These are phyloP conservation scores for Saccharum officinarum DNA, from an alignment of 176 grass and related monocot species.

Conservation along the genomic window DNA sequence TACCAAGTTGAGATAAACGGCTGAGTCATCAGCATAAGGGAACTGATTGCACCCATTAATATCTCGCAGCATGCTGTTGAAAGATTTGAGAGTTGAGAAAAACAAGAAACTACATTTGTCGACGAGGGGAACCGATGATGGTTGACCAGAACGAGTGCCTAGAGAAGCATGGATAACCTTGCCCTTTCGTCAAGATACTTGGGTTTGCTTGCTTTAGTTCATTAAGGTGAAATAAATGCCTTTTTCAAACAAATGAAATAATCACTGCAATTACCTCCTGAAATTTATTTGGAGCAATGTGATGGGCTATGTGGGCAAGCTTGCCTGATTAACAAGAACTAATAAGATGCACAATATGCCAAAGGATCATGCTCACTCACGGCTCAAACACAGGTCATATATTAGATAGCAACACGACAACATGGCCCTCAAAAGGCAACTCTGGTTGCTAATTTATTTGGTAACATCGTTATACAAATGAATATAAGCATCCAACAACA, in stretches of 20 bases:
- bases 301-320: background rate
- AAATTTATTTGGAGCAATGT: background rate
- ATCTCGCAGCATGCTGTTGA: background rate
- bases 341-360: background rate
- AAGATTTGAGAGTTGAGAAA: background rate
- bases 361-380: background rate
- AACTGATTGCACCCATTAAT: background rate
- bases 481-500: background rate
- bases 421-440: background rate
- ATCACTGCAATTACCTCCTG: background rate
- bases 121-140: background rate
- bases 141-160: constrained; percentile 12
- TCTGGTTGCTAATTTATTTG: background rate
- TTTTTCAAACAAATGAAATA: background rate
- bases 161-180: background rate
- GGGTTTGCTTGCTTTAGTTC: background rate
- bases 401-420: background rate
- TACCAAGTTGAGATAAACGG: background rate
- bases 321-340: background rate
- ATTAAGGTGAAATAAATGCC: background rate
- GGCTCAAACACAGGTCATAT: no score
- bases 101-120: no score
- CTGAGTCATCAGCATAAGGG: background rate
- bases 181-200: background rate
- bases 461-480: background rate